These are phyloP conservation scores for Camillea tinctor DNA, from an alignment of 2,329 filamentous ascomycete genomes.

Conservation along the genomic window DNA sequence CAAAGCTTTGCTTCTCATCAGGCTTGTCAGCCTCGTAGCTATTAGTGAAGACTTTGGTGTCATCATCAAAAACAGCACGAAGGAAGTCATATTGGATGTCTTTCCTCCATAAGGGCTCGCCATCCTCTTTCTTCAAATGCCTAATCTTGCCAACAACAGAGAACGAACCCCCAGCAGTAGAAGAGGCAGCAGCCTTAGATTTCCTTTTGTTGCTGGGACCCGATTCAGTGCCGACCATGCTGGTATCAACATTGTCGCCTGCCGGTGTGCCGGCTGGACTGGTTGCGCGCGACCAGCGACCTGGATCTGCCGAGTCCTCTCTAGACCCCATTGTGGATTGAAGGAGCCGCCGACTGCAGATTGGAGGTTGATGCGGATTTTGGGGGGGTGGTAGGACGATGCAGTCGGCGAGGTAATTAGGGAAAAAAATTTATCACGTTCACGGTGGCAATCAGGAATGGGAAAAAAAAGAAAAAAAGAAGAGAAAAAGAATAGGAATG, in stretches of 20 bases:
- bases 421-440: neutral
- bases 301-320: slow-evolving; percentile 22
- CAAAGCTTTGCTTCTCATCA: slow-evolving; percentile 72
- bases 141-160: slow-evolving; percentile 64
- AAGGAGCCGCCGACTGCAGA: neutral
- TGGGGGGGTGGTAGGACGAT: neutral
- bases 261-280: slow-evolving; percentile 22
- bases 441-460: neutral
- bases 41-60: slow-evolving; percentile 76
- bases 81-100: slow-evolving; percentile 90
- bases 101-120: slow-evolving; percentile 80
- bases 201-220: slow-evolving; percentile 26
- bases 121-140: slow-evolving; percentile 85
- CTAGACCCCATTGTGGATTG: slow-evolving; percentile 27
- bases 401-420: neutral
- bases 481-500: neutral
- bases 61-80: slow-evolving; percentile 74
- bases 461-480: neutral
- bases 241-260: slow-evolving; percentile 25
- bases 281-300: slow-evolving; percentile 27
- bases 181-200: slow-evolving; percentile 21
- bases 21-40: slow-evolving; percentile 66
- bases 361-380: neutral
- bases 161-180: slow-evolving; percentile 18
- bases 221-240: slow-evolving; percentile 25